Percentiles rank a stretch among this genome's conserved stretches.
phyloP scores from a whole-genome alignment of 2,329 filamentous ascomycete species.

The Claviceps lovelessii region DNA sequence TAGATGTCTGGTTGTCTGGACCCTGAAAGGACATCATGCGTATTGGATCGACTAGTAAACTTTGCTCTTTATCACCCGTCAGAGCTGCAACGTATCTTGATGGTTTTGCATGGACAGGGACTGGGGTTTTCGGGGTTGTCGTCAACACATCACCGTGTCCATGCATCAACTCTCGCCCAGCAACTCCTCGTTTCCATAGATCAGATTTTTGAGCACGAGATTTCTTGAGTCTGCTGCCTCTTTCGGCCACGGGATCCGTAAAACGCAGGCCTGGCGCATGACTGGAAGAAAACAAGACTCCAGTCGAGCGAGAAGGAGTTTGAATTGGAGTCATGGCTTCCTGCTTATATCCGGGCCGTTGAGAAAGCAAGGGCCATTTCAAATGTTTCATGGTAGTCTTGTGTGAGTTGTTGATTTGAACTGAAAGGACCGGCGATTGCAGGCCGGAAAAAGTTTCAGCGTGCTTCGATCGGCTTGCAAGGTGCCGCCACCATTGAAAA shows the following conservation, averaged over 20 bases:
- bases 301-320: slow-evolving; percentile 34
- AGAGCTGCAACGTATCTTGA: not conserved
- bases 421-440: not conserved
- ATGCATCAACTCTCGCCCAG: not conserved
- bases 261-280: slow-evolving; percentile 15
- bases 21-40: not conserved
- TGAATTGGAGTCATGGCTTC: slow-evolving; percentile 15
- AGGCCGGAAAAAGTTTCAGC: not conserved
- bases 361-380: slow-evolving; percentile 12
- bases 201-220: not conserved
- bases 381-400: slow-evolving; percentile 15
- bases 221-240: slow-evolving; percentile 13
- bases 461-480: slow-evolving; percentile 7
- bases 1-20: not conserved
- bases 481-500: slow-evolving; percentile 19
- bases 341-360: slow-evolving; percentile 11
- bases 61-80: not conserved
- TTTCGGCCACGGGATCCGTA: slow-evolving; percentile 19
- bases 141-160: slow-evolving; percentile 4
- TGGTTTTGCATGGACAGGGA: slow-evolving; percentile 3
- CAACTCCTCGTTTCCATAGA: not conserved
- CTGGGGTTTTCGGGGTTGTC: slow-evolving; percentile 12
- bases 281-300: slow-evolving; percentile 23
- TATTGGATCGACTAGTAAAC: not conserved
- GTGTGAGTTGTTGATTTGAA: slow-evolving; percentile 3